Evolutionary conservation across 2,329 filamentous ascomycete genomes (phyloP).

Genomic region (Colletotrichum sojae): DNA sequence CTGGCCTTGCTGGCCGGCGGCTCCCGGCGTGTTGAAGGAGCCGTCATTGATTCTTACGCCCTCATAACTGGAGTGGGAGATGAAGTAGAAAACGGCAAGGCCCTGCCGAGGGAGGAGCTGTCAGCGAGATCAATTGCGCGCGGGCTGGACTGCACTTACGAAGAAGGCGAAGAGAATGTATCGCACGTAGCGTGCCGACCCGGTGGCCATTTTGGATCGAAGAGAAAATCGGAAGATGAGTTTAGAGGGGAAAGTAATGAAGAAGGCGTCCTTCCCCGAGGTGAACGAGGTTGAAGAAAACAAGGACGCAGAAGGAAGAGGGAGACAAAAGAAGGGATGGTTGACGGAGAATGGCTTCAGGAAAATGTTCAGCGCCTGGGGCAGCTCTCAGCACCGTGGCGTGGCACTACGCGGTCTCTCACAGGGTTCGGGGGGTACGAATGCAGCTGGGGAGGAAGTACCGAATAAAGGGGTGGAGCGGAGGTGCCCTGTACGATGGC

Average conservation of each 20-base stretch:
- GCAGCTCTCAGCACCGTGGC: slow-evolving; percentile 23
- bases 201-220: slow-evolving; percentile 69
- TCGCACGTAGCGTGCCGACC: slow-evolving; percentile 81
- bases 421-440: slow-evolving; percentile 35
- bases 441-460: slow-evolving; percentile 29
- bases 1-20: slow-evolving; percentile 31
- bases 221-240: not conserved
- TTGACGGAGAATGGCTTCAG: slow-evolving; percentile 20
- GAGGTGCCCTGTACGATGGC: too few relatives aligned
- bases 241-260: slow-evolving; percentile 26
- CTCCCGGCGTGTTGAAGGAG: slow-evolving; percentile 56
- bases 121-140: slow-evolving; percentile 36
- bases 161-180: slow-evolving; percentile 87
- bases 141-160: slow-evolving; percentile 66
- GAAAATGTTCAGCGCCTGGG: slow-evolving; percentile 30
- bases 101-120: slow-evolving; percentile 56
- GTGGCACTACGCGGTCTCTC: slow-evolving; percentile 20
- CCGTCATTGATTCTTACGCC: slow-evolving; percentile 48
- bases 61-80: slow-evolving; percentile 72
- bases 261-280: slow-evolving; percentile 23
- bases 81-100: slow-evolving; percentile 84
- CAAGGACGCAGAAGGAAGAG: slow-evolving; percentile 25
- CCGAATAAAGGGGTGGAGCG: slow-evolving; percentile 24
- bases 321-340: slow-evolving; percentile 28
- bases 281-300: slow-evolving; percentile 37